These are phyloP conservation scores for Camelina neglecta DNA, from an alignment of 345 rosid species.

Conservation along the genomic window DNA sequence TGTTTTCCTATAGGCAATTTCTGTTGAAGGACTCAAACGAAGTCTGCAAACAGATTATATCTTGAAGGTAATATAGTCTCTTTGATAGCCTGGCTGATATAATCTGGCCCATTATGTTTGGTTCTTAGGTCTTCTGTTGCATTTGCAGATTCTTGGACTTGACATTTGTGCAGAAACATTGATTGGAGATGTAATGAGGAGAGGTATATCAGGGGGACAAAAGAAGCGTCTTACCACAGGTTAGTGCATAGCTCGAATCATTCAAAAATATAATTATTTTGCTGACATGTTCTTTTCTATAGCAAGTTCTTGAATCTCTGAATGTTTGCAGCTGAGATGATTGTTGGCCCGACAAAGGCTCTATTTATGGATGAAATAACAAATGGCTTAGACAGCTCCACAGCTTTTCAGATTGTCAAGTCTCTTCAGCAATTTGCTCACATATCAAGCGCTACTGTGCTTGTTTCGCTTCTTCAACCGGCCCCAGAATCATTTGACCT, in stretches of 20 bases:
- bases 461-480: constrained; percentile 83
- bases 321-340: constrained; percentile 62
- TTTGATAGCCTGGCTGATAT: constrained; percentile 15
- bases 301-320: constrained; percentile 7
- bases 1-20: constrained; percentile 59
- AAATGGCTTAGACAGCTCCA: constrained; percentile 85
- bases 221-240: constrained; percentile 87
- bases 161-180: constrained; percentile 73
- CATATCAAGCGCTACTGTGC: constrained; percentile 60
- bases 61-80: constrained; percentile 60
- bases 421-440: constrained; percentile 68
- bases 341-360: constrained; percentile 67
- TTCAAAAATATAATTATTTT: constrained; percentile 17
- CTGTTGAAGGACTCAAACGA: constrained; percentile 66
- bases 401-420: constrained; percentile 78
- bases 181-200: constrained; percentile 72
- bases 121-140: constrained; percentile 5
- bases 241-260: constrained; percentile 22
- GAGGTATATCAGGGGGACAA: constrained; percentile 90
- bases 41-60: constrained; percentile 80
- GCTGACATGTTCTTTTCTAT: constrained; percentile 19
- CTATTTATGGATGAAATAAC: constrained; percentile 79
- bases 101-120: background rate
- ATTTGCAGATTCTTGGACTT: constrained; percentile 67
- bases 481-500: constrained; percentile 80